Base-by-base conservation (phyloP, 257 asterid species). In the Ehretia macrophylla region DNA sequence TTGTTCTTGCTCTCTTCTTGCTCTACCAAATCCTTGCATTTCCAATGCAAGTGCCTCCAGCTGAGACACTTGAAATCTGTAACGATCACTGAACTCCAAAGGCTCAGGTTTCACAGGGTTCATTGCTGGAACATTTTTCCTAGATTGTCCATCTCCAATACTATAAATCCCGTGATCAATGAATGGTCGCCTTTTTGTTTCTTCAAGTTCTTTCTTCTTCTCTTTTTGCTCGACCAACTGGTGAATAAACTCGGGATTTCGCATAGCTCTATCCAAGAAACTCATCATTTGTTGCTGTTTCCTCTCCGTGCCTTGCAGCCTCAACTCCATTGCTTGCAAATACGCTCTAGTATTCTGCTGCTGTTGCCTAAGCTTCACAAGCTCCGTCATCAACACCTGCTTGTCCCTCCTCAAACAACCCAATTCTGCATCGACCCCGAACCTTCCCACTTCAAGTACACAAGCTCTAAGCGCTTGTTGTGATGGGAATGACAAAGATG, bases 241-340 rank as follows among this genome's bases (percentile, higher is more conserved):
- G 14, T 66, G 80, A 11, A 84, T 49, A 23, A 87, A 87, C 37
- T 84, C 89, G 0, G 98, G 94, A 61, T 83, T 90, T 66, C 75
- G 94, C 98, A 87, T 83, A 0, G 94, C 95, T 51, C 78, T 62
- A 0, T 95, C 96, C 6, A 90, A 27, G 79, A 90, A 87, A 64
- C 79, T 85, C 98, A 87, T 87, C 98, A 87, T 90, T 5, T 85
- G 94, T 60, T 77, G 91, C 71, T 90, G 96, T 49, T 74, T 83
- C 57, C 17, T 76, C 85, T 90, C 96, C 0, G 95, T 85, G 4
- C 79, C 77, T 56, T 78, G 89, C 19, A 90, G 32, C 37, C 81
- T 78, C 13, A 72, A 18, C 77, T 90, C 92, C 89, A 90, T 81
- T 1, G 77, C 77, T 58, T 68, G 86, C 20, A 90, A 76, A 16